Evolutionary conservation across 2,329 filamentous ascomycete genomes (phyloP).

Genomic region (Calonectria honghensis): DNA sequence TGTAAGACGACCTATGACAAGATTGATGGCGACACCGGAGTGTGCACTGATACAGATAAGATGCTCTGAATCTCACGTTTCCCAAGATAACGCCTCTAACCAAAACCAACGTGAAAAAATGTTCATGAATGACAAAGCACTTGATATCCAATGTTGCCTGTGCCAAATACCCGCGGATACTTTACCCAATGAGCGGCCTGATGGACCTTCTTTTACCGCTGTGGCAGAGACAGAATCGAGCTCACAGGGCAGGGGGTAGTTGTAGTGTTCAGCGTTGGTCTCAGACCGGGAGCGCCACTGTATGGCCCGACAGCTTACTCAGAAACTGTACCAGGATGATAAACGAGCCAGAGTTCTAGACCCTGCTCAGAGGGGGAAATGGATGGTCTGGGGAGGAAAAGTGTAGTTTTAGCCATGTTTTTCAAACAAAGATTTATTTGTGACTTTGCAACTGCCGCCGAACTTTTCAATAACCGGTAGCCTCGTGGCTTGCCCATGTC

Average conservation of each 20-base stretch:
- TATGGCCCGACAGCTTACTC: background rate
- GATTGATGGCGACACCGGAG: background rate
- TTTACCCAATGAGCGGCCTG: background rate
- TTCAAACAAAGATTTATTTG: background rate
- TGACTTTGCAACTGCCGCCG: background rate
- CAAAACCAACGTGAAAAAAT: background rate
- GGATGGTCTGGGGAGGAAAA: background rate
- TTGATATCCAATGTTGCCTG: conserved; percentile 1
- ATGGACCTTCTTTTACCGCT: background rate
- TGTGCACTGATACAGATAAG: background rate
- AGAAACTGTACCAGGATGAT: background rate
- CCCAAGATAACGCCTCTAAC: background rate
- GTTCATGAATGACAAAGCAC: conserved; percentile 9
- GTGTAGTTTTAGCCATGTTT: background rate
- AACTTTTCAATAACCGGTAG: background rate
- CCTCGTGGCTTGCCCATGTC: background rate
- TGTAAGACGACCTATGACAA: background rate
- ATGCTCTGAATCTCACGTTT: background rate
- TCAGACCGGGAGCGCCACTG: background rate
- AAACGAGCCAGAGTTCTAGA: too few relatives aligned
- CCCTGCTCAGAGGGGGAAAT: background rate
- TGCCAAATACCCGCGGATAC: background rate
- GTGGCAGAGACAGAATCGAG: background rate
- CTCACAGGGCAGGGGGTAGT: background rate
- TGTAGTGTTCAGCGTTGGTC: background rate